Evolutionary conservation across 2,329 filamentous ascomycete species (phyloP), one percentile per base, ranked within the genome.

Genomic region (Laburnicola sp.): DNA sequence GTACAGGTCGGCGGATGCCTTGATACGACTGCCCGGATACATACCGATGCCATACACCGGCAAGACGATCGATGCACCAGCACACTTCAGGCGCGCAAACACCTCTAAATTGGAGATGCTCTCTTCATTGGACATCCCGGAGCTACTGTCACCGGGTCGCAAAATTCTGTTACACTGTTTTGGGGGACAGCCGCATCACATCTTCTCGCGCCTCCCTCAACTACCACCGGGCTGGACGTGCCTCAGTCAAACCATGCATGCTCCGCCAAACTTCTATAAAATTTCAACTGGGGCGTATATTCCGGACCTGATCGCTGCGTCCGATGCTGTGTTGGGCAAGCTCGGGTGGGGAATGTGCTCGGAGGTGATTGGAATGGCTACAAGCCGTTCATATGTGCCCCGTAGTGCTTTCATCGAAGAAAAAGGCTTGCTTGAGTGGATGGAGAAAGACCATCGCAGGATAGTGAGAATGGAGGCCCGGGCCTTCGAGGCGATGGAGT

Each of bases 331-430:
- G 10, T n/a, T 44, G 4, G 41, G 41, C 5, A 44, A 44, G 41
- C 28, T 44, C 4, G 41, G 41, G 11, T 44, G 41, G 41, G 28
- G 28, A 2, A 44, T 44, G 41, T 44, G 41, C 41, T 44, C 41
- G 7, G 41, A 44, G 28, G 27, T 44, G 16, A 30, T 44, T 9
- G 41, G 41, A 44, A 44, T n/a, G 41, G 41, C n/a, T 23, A 32
- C 10, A 31, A 32, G 41, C 41, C 41, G 8, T 44, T 44, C 30
- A 34, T 44, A 3, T 44, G 41, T 44, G n/a, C 41, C 41, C 6
- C 9, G 41, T 9, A 4, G 7, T 7, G 41, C 41, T 5, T 44
- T 44, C 22, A 16, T 44, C 16, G 41, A 44, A 21, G 41, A 44
- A 32, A 16, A 44, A n/a, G 41, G 41, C 7, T 22, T 44, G 4